A percentile compares a stretch with the other conserved stretches of the same genome.
phyloP scores from a whole-genome alignment of 2,329 filamentous ascomycete species.

The Herpotrichia juniperi region DNA sequence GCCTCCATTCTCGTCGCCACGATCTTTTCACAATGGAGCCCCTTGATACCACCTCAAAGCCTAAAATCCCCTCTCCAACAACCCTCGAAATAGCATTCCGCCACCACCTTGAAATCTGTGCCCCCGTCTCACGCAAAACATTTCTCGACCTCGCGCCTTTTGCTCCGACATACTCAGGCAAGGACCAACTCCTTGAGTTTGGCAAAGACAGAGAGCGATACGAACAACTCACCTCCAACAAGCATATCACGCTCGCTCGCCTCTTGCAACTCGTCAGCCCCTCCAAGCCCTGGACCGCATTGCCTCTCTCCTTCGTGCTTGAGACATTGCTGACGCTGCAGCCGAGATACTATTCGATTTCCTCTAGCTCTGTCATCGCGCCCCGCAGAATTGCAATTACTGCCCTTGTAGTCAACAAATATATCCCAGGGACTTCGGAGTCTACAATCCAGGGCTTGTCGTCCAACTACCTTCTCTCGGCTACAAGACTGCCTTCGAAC shows the following conservation, averaged over 20 bases:
- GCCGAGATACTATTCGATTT: slow-evolving; percentile 43
- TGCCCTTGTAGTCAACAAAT: slow-evolving; percentile 45
- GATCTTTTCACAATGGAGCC: slow-evolving; percentile 35
- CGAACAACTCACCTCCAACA: slow-evolving; percentile 33
- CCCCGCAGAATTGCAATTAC: slow-evolving; percentile 46
- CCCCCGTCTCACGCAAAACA: slow-evolving; percentile 48
- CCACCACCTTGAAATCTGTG: slow-evolving; percentile 56
- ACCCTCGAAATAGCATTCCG: slow-evolving; percentile 49
- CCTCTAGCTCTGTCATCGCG: slow-evolving; percentile 46
- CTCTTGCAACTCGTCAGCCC: slow-evolving; percentile 40
- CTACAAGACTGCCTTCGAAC: slow-evolving; percentile 25
- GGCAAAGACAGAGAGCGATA: slow-evolving; percentile 43
- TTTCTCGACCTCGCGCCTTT: slow-evolving; percentile 47
- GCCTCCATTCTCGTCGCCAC: slow-evolving; percentile 21
- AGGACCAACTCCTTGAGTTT: slow-evolving; percentile 37
- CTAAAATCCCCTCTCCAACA: slow-evolving; percentile 49
- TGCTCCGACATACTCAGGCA: slow-evolving; percentile 41
- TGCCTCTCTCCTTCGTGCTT: slow-evolving; percentile 41
- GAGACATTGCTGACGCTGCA: slow-evolving; percentile 34
- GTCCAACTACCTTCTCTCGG: slow-evolving; percentile 47
- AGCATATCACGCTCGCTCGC: slow-evolving; percentile 47
- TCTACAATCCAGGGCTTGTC: slow-evolving; percentile 43
- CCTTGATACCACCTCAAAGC: slow-evolving; percentile 33
- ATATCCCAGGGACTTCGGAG: slow-evolving; percentile 18
- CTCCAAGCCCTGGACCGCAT: slow-evolving; percentile 33